These are phyloP conservation scores for Dicorynia guianensis DNA, from an alignment of 306 rosid species.

Conservation along the genomic window DNA sequence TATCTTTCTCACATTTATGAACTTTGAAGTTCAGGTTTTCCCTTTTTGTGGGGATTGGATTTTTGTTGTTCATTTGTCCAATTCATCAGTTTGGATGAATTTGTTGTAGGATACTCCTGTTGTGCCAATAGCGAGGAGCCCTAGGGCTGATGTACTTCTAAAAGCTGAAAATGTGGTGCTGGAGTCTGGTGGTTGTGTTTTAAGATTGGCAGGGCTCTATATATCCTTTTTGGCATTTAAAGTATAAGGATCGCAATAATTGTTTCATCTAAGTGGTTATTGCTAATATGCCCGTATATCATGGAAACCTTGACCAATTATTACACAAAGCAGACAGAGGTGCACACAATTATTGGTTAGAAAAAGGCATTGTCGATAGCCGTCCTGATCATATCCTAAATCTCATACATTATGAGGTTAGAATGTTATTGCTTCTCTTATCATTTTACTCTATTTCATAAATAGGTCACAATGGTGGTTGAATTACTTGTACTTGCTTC, in stretches of 20 bases:
- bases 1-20: constrained; percentile 21
- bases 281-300: constrained; percentile 35
- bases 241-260: constrained; percentile 26
- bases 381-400: constrained; percentile 91
- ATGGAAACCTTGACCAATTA: constrained; percentile 61
- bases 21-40: constrained; percentile 13
- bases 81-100: constrained; percentile 24
- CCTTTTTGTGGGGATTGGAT: not conserved
- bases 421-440: constrained; percentile 33
- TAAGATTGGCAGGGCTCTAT: constrained; percentile 94
- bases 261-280: constrained; percentile 15
- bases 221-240: constrained; percentile 71
- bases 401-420: constrained; percentile 92
- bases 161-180: constrained; percentile 78
- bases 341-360: constrained; percentile 82
- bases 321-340: constrained; percentile 92
- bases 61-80: constrained; percentile 27
- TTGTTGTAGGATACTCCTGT: constrained; percentile 74
- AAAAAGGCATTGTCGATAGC: constrained; percentile 74
- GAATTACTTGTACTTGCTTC: constrained; percentile 4
- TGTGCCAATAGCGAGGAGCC: constrained; percentile 85
- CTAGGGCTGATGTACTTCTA: constrained; percentile 79
- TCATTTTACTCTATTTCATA: constrained; percentile 7
- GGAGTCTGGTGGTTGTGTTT: constrained; percentile 80
- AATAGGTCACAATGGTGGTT: not conserved